phyloP scores from a whole-genome alignment of 192 early-diverging fungal genomes.

The Diversispora epigaea region DNA sequence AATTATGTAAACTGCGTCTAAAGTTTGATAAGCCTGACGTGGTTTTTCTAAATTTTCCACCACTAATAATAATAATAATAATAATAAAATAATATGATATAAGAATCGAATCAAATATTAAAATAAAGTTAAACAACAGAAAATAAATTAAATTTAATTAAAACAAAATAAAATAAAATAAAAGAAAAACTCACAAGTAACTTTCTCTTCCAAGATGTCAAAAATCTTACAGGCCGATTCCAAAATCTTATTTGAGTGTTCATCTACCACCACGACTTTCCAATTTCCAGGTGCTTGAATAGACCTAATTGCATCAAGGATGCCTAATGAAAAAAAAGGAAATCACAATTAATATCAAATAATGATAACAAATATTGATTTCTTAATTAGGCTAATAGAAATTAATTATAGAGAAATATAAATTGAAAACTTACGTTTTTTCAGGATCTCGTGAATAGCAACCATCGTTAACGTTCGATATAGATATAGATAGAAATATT shows the following conservation, averaged over 20 bases:
- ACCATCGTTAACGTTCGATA: not conserved
- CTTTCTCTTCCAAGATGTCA: conserved; percentile 62
- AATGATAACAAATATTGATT: too few species aligned
- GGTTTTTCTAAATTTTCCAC: conserved; percentile 61
- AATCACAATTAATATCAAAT: too few species aligned
- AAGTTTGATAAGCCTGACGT: conserved; percentile 57
- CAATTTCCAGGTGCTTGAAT: conserved; percentile 71
- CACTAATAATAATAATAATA: conserved; percentile 41
- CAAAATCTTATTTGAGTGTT: conserved; percentile 67
- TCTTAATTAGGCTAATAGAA: too few species aligned
- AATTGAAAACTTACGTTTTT: conserved; percentile 17
- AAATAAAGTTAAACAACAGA: not conserved
- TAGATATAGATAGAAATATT: too few species aligned
- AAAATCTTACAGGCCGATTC: conserved; percentile 76
- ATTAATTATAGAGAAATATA: too few species aligned
- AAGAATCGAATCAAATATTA: too few species aligned
- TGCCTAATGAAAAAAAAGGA: conserved; percentile 36
- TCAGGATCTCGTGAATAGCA: conserved; percentile 29
- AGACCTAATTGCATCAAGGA: conserved; percentile 74
- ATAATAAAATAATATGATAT: too few species aligned
- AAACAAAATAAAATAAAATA: not conserved
- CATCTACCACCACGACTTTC: conserved; percentile 84
- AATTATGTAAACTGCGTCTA: conserved; percentile 64
- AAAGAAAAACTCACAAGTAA: conserved; percentile 55
- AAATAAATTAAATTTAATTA: not conserved